Evolutionary conservation across 2,329 filamentous ascomycete species (phyloP), one percentile per base, ranked within the genome.

Genomic region (Phoma sp.): DNA sequence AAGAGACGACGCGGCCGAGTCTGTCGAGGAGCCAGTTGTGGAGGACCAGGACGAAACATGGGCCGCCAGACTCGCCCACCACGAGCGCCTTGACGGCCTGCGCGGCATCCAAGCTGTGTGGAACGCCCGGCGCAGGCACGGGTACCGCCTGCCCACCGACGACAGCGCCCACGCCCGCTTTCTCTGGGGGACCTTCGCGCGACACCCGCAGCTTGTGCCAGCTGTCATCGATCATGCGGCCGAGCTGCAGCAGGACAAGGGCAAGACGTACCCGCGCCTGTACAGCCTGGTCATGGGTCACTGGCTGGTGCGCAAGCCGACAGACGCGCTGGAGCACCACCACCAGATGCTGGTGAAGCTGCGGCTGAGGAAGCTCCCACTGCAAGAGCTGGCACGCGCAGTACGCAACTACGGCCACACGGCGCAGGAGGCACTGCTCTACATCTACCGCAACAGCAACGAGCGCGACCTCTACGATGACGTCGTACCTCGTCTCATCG

Each of bases 131-230:
- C 67, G 68, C 61, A 43, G 60, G 11, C 67, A 74, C 20, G 61
- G 67, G 2, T 63, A 81, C 20, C 61, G 70, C 18, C 57, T 83
- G 10, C 80, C 80, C 12, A 71, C 64, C 2, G 56, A 61, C 11
- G 75, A 77, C 15, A 67, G 62, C 14, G 46, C 56, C n/a, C 60
- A 76, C 4, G 77, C 79, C 15, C 67, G 75, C 7, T 67, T 66
- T 11, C 56, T 84, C 6, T 84, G 82, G 82, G 65, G 66, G 0
- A 75, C 71, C 0, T 78, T 83, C 40, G 57, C 83, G 38, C 69
- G 73, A 43, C 53, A 77, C 29, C 51, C 60, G 7, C 33, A 62
- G 6, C 59, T 80, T 2, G 61, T 81, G 2, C 30, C 68, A 5
- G 62, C 73, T 10, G 57, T 82, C 9, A 65, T 77, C 11, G 56